Conservation (phyloP, 345 rosid species). For the Aquilaria yunnanensis region DNA sequence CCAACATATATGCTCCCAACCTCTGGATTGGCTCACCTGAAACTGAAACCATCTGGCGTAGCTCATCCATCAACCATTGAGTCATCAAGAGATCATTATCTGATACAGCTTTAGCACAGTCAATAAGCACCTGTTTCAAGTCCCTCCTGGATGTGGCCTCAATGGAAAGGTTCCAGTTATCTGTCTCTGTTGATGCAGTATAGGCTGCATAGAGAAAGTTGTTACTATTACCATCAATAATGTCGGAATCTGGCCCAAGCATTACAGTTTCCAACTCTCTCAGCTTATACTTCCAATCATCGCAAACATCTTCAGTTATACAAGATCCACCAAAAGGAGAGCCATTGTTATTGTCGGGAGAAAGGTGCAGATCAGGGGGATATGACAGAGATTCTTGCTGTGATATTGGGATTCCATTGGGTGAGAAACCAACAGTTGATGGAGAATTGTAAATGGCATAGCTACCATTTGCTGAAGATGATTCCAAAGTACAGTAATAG, state of each 20-base stretch:
- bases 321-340: constrained; percentile 71
- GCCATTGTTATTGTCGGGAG: constrained; percentile 51
- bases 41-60: constrained; percentile 78
- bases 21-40: constrained; percentile 96
- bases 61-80: constrained; percentile 56
- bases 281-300: constrained; percentile 60
- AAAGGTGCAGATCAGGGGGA: constrained; percentile 28
- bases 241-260: constrained; percentile 78
- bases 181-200: constrained; percentile 24
- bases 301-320: constrained; percentile 52
- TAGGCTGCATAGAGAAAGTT: constrained; percentile 16
- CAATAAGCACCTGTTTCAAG: constrained; percentile 55
- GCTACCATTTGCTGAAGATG: constrained; percentile 39
- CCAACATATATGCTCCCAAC: constrained; percentile 88
- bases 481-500: constrained; percentile 55
- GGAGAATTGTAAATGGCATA: constrained; percentile 30
- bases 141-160: constrained; percentile 55
- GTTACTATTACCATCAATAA: constrained; percentile 35
- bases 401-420: constrained; percentile 41
- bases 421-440: constrained; percentile 38
- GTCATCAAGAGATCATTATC: constrained; percentile 66
- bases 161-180: constrained; percentile 39
- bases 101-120: constrained; percentile 72
- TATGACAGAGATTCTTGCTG: constrained; percentile 41
- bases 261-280: constrained; percentile 72